Percentiles rank a stretch among this genome's conserved stretches.
phyloP scores from a whole-genome alignment of 1,139 yeast species.

The Hyphopichia fennica region DNA sequence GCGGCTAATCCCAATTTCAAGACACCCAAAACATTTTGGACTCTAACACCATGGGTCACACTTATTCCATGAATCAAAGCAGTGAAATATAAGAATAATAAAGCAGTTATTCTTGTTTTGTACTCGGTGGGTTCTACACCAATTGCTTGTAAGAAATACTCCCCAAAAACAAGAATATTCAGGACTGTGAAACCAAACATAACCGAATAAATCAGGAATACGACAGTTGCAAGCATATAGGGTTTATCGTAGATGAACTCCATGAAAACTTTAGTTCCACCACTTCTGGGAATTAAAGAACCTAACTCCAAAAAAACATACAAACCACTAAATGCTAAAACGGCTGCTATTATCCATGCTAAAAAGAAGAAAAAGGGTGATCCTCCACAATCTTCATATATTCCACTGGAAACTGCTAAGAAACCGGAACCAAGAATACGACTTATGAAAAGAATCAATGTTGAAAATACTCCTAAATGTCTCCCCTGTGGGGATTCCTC shows the following conservation, averaged over 20 bases:
- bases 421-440: conserved; percentile 79
- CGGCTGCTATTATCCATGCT: conserved; percentile 63
- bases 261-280: conserved; percentile 71
- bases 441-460: conserved; percentile 61
- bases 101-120: conserved; percentile 44
- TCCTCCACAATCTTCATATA: conserved; percentile 67
- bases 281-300: conserved; percentile 67
- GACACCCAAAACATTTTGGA: conserved; percentile 59
- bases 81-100: conserved; percentile 41
- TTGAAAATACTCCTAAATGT: conserved; percentile 67
- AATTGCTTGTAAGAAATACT: conserved; percentile 54
- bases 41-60: conserved; percentile 50
- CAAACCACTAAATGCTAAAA: conserved; percentile 64
- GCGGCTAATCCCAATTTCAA: conserved; percentile 50
- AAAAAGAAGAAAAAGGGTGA: conserved; percentile 57
- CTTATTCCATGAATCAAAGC: conserved; percentile 54
- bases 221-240: conserved; percentile 56
- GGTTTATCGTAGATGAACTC: conserved; percentile 67
- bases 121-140: conserved; percentile 42
- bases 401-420: conserved; percentile 68
- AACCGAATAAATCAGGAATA: conserved; percentile 56
- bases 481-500: conserved; percentile 74
- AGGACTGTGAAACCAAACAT: conserved; percentile 65
- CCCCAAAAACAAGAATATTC: conserved; percentile 70
- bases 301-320: conserved; percentile 69